Evolutionary conservation across 257 asterid species (phyloP).

Genomic region (Echium plantagineum): DNA sequence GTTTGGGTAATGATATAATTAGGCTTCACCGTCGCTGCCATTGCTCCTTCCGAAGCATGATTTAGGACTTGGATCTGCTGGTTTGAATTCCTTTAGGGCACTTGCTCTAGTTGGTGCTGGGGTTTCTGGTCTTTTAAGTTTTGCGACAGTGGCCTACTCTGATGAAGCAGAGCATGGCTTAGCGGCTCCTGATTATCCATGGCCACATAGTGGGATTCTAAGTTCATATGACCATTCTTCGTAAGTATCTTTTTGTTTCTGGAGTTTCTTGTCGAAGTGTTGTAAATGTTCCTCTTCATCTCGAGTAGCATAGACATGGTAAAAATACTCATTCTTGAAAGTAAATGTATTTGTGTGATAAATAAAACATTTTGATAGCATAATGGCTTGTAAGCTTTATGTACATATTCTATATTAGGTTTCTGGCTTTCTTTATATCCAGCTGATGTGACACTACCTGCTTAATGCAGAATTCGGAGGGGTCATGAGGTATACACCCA

Average conservation of each 20-base stretch:
- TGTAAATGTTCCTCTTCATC: not conserved
- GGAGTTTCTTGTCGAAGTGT: not conserved
- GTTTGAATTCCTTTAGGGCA: constrained; percentile 19
- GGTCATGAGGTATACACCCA: constrained; percentile 70
- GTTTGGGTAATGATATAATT: not conserved
- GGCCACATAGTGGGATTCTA: constrained; percentile 64
- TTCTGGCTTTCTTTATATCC: too few species aligned
- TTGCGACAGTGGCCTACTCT: constrained; percentile 34
- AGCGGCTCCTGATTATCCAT: constrained; percentile 49
- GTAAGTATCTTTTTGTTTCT: constrained; percentile 24
- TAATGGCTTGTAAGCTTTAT: too few species aligned
- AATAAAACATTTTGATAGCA: too few species aligned
- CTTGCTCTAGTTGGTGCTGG: constrained; percentile 47
- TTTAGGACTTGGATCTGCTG: not conserved
- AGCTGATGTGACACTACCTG: too few species aligned
- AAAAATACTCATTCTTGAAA: not conserved
- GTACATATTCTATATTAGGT: too few species aligned
- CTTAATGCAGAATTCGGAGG: constrained; percentile 50
- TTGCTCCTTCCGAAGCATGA: not conserved
- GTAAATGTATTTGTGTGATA: not conserved
- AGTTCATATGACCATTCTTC: constrained; percentile 63
- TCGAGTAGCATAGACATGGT: not conserved
- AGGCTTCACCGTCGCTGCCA: not conserved
- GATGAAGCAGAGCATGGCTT: constrained; percentile 69
- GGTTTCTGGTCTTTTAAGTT: constrained; percentile 41